Evolutionary conservation across 164 flowering plant genomes (phyloP).

Genomic region (Umbellularia californica): DNA sequence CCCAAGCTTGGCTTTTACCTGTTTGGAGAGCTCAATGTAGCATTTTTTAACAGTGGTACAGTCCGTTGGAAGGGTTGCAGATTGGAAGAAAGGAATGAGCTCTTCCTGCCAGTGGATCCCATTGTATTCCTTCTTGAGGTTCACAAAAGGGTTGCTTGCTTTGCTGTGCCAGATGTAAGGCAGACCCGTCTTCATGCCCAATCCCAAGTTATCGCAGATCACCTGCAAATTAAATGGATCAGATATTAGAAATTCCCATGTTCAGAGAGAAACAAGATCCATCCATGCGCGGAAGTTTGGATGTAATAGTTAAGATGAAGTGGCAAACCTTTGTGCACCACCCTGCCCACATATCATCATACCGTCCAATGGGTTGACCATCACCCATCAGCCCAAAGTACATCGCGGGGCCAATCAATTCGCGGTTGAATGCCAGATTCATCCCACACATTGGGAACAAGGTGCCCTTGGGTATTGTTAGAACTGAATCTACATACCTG

Average conservation of each 20-base stretch:
- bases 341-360: constrained; percentile 90
- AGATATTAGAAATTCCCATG: background rate
- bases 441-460: constrained; percentile 84
- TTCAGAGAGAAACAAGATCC: no score
- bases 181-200: constrained; percentile 66
- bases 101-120: constrained; percentile 79
- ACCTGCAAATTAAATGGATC: constrained; percentile 33
- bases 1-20: constrained; percentile 57
- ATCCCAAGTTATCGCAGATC: constrained; percentile 69
- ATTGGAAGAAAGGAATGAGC: constrained; percentile 71
- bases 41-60: constrained; percentile 60
- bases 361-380: constrained; percentile 84
- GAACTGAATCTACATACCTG: constrained; percentile 76
- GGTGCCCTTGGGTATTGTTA: constrained; percentile 78
- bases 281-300: no score
- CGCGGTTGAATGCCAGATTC: constrained; percentile 73
- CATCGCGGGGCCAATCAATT: constrained; percentile 79
- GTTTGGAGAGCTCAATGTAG: constrained; percentile 67
- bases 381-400: constrained; percentile 89
- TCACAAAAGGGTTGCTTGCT: constrained; percentile 73
- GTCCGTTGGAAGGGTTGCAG: constrained; percentile 50
- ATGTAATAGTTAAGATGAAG: background rate
- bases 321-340: constrained; percentile 69
- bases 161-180: constrained; percentile 85
- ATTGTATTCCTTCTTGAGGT: constrained; percentile 70